Percentiles rank a stretch among this genome's conserved stretches.
These are phyloP conservation scores for Sugiyamaella xylanicola DNA, from an alignment of 1,139 yeast species.

Conservation along the genomic window DNA sequence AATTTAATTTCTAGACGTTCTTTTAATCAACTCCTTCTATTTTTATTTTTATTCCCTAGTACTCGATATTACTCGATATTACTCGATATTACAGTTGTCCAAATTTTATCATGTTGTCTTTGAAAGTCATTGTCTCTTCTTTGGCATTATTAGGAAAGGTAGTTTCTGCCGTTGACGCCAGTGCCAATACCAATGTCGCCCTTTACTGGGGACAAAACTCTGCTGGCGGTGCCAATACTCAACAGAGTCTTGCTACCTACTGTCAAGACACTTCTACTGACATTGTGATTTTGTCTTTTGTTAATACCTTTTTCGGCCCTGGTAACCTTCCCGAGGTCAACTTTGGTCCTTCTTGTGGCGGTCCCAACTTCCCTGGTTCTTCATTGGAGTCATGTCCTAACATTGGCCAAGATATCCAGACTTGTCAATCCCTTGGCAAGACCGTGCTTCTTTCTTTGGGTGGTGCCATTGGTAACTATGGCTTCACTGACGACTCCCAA, in stretches of 20 bases:
- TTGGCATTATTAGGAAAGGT: constrained; percentile 13
- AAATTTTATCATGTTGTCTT: not conserved
- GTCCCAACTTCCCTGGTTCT: constrained; percentile 47
- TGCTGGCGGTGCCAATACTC: constrained; percentile 53
- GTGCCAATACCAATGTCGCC: constrained; percentile 53
- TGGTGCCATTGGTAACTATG: constrained; percentile 73
- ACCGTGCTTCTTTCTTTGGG: constrained; percentile 76
- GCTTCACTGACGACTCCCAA: constrained; percentile 57
- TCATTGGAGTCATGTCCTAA: constrained; percentile 59
- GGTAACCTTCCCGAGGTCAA: constrained; percentile 51
- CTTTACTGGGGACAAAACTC: constrained; percentile 93
- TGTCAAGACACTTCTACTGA: constrained; percentile 73
- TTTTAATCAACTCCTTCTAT: not conserved
- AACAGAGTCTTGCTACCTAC: constrained; percentile 59
- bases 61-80: not conserved
- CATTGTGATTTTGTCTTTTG: constrained; percentile 70
- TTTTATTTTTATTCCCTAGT: not conserved
- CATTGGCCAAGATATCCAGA: constrained; percentile 67
- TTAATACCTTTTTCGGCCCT: constrained; percentile 57
- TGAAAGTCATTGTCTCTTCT: not conserved
- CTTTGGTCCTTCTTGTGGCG: constrained; percentile 64
- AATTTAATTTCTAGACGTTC: constrained; percentile 2
- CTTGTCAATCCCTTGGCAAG: constrained; percentile 74
- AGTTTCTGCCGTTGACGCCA: constrained; percentile 25
- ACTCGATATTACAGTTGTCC: not conserved